phyloP scores from a whole-genome alignment of 1,139 yeast species.

The Arxiozyma telluris region DNA sequence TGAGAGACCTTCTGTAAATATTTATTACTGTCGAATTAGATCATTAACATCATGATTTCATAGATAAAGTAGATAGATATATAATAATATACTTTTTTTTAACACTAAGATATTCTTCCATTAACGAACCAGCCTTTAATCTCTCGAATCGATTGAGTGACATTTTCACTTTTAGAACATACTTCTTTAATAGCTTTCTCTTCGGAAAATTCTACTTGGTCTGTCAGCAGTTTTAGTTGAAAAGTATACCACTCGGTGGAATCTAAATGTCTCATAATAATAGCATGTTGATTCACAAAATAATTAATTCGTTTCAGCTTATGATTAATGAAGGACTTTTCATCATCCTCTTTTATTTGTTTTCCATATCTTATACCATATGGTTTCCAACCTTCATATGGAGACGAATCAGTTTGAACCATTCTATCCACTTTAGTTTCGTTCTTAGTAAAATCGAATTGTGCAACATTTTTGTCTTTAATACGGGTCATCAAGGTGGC shows the following conservation, averaged over 20 bases:
- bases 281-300: conserved; percentile 11
- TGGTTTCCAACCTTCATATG: conserved; percentile 26
- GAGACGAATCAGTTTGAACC: conserved; percentile 20
- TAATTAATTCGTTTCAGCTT: conserved; percentile 11
- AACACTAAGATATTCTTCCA: conserved; percentile 18
- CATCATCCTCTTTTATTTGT: conserved; percentile 30
- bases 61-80: neutral
- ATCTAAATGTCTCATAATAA: conserved; percentile 6
- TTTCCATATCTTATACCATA: conserved; percentile 24
- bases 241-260: conserved; percentile 15
- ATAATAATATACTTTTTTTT: neutral
- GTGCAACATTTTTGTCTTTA: conserved; percentile 30
- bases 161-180: conserved; percentile 4
- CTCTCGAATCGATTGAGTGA: conserved; percentile 18
- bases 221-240: conserved; percentile 16
- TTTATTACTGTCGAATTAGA: neutral
- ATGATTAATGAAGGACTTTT: conserved; percentile 11
- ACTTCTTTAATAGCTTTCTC: neutral
- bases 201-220: conserved; percentile 9
- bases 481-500: conserved; percentile 14
- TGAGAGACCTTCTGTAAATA: neutral
- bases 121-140: conserved; percentile 30
- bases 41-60: neutral
- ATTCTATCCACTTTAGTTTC: conserved; percentile 29
- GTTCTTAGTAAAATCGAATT: conserved; percentile 35